These are phyloP conservation scores for Echinochloa phyllopogon DNA, from an alignment of 176 grass and related monocot genomes.

Conservation along the genomic window DNA sequence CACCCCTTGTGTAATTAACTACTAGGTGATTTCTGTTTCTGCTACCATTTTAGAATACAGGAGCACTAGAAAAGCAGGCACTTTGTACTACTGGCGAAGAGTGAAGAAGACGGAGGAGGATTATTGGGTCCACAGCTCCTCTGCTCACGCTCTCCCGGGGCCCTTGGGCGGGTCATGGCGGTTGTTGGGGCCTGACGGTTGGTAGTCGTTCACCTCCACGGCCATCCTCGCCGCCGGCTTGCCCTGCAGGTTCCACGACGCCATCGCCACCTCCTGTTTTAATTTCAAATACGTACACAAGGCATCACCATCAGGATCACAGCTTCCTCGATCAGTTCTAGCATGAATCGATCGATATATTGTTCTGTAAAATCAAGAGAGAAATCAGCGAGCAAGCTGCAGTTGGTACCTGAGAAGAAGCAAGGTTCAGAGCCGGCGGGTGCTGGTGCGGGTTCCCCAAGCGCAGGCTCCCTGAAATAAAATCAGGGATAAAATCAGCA, in stretches of 20 bases:
- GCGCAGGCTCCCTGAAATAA: constrained; percentile 36
- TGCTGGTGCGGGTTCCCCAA: constrained; percentile 1
- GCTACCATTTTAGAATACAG: neutral
- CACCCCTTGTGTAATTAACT: neutral
- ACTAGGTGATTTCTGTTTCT: neutral
- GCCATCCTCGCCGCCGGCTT: constrained; percentile 30
- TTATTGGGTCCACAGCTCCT: neutral
- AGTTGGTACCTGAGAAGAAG: constrained; percentile 22
- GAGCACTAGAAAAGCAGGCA: neutral
- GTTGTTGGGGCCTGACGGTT: constrained; percentile 34
- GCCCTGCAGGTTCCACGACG: neutral
- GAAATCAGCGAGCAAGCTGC: neutral
- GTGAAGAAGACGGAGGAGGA: neutral
- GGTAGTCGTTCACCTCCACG: constrained; percentile 69
- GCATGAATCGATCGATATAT: neutral
- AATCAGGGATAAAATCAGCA: too few species aligned
- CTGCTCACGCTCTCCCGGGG: constrained; percentile 44
- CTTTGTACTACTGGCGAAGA: neutral
- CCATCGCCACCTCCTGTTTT: neutral
- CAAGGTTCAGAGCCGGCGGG: constrained; percentile 10
- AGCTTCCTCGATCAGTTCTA: neutral
- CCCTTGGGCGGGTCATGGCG: constrained; percentile 49
- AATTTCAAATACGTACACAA: neutral
- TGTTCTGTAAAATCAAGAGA: neutral
- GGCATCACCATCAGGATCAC: neutral